Conservation (phyloP, 2,329 filamentous ascomycete genomes). For the Claviceps monticola region DNA sequence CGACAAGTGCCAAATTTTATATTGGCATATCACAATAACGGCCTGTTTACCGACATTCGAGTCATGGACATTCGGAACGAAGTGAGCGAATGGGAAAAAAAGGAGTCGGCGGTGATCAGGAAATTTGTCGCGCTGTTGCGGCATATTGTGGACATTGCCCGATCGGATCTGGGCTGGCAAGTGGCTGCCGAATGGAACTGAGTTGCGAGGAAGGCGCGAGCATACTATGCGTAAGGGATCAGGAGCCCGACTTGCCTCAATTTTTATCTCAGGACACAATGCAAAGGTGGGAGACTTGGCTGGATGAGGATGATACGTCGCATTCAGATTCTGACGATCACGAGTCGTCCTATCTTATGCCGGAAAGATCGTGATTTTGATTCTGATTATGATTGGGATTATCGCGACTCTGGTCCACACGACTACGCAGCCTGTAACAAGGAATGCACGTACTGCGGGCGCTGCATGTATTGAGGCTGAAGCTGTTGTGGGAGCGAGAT, state of each 20-base stretch:
- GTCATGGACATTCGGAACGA: neutral
- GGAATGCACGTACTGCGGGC: too few species aligned
- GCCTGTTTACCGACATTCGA: neutral
- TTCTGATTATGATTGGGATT: neutral
- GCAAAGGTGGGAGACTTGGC: neutral
- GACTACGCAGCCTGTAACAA: neutral
- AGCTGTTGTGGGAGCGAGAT: too few species aligned
- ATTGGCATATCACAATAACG: conserved; percentile 23
- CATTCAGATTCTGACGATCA: neutral
- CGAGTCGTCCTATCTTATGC: neutral
- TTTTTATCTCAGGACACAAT: neutral
- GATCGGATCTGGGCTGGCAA: neutral
- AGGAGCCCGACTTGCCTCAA: neutral
- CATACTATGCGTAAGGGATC: neutral
- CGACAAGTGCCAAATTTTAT: conserved; percentile 25
- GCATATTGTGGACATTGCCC: neutral
- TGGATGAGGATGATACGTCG: neutral
- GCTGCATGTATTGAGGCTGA: too few species aligned
- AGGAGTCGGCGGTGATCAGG: neutral
- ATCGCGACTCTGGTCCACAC: too few species aligned
- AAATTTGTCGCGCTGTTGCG: neutral
- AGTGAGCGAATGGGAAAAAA: neutral
- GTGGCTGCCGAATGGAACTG: neutral
- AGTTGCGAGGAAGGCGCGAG: neutral
- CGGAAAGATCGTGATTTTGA: neutral